These are phyloP conservation scores for Vigna mungo DNA, from an alignment of 306 rosid genomes.

Conservation along the genomic window DNA sequence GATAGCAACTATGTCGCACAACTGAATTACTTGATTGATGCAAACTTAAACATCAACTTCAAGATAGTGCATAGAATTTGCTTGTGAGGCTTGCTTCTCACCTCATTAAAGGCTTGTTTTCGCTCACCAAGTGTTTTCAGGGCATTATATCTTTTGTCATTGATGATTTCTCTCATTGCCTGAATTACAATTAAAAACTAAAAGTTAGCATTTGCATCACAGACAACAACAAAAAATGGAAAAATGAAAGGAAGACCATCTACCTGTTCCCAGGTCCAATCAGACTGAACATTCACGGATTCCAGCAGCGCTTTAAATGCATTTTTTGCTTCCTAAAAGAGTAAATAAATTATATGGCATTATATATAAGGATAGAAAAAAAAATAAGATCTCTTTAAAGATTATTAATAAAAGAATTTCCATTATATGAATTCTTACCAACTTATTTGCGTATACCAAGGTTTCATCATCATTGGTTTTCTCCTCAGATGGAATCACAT, in stretches of 20 bases:
- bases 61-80: constrained; percentile 26
- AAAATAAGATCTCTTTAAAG: constrained; percentile 19
- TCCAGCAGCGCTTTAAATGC: constrained; percentile 94
- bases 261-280: constrained; percentile 99
- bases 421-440: constrained; percentile 61
- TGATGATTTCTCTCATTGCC: constrained; percentile 97
- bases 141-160: constrained; percentile 92
- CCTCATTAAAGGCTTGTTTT: constrained; percentile 99
- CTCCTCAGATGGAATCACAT: constrained; percentile 72
- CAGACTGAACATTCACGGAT: constrained; percentile 91
- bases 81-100: constrained; percentile 45
- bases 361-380: neutral
- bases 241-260: constrained; percentile 33
- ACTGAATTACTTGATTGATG: constrained; percentile 30
- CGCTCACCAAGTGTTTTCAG: constrained; percentile 96
- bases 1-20: constrained; percentile 1
- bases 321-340: constrained; percentile 86
- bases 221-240: neutral
- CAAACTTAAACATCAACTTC: constrained; percentile 18
- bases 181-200: constrained; percentile 48
- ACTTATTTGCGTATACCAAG: constrained; percentile 81
- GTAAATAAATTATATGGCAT: constrained; percentile 6
- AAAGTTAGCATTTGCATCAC: constrained; percentile 44
- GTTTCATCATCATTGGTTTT: constrained; percentile 79
- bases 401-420: constrained; percentile 19